phyloP scores from a whole-genome alignment of 129 eudicot species.

The Escallonia herrerae region DNA sequence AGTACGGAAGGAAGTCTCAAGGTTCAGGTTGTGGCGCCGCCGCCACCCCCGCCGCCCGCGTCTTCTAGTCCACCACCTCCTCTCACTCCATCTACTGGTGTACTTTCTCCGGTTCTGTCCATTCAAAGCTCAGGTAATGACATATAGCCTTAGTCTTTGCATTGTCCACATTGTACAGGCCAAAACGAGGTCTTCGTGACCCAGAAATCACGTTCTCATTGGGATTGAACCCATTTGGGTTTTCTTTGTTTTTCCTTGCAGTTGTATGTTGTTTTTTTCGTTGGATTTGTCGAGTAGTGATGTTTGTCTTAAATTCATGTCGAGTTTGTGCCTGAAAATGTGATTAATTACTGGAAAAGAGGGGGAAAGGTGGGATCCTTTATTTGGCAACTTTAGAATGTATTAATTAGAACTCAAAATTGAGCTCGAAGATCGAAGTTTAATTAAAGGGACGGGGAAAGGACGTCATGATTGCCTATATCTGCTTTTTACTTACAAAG shows the following conservation, averaged over 20 bases:
- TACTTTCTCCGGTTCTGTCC: conserved; percentile 66
- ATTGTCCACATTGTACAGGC: conserved; percentile 16
- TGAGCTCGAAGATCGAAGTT: conserved; percentile 31
- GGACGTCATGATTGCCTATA: conserved; percentile 44
- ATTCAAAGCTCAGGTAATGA: conserved; percentile 67
- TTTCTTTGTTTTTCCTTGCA: background rate
- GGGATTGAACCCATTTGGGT: no score
- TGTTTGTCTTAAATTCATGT: conserved; percentile 9
- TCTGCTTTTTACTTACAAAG: conserved; percentile 36
- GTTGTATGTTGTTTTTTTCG: background rate
- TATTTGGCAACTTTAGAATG: conserved; percentile 1
- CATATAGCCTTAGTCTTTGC: background rate
- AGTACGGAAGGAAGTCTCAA: conserved; percentile 21
- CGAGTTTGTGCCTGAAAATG: conserved; percentile 7
- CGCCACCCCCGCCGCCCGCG: conserved; percentile 15
- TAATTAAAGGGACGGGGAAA: conserved; percentile 35
- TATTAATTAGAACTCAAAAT: conserved; percentile 14
- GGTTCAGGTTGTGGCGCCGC: conserved; percentile 19
- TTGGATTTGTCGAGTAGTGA: conserved; percentile 4
- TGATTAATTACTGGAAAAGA: background rate
- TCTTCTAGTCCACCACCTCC: conserved; percentile 62
- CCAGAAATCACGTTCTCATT: no score
- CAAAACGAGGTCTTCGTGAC: conserved; percentile 8
- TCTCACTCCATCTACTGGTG: conserved; percentile 63
- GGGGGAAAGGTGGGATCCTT: background rate